Evolutionary conservation across 2,329 filamentous ascomycete species (phyloP).

Genomic region (Cladophialophora chaetospira): DNA sequence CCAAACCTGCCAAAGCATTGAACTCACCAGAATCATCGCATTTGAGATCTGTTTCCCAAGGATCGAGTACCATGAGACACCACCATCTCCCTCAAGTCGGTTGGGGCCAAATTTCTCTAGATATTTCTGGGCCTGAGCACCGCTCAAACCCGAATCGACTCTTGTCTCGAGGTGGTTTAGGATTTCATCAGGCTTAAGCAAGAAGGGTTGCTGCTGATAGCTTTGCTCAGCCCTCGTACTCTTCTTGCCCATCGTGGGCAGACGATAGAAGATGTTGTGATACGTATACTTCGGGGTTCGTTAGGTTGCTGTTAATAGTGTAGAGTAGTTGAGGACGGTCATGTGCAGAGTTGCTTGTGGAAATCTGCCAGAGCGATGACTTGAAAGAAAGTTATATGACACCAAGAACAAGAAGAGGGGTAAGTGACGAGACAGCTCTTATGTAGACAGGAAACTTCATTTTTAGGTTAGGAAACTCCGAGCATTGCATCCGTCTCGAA

Average conservation of each 20-base stretch:
- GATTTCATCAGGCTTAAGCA: conserved; percentile 42
- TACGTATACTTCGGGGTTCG: not conserved
- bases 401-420: not conserved
- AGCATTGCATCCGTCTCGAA: not conserved
- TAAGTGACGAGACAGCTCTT: not conserved
- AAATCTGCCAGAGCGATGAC: not conserved
- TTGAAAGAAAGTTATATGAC: not conserved
- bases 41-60: conserved; percentile 56
- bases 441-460: conserved; percentile 9
- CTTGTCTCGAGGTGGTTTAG: conserved; percentile 50
- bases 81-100: conserved; percentile 50
- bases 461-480: not conserved
- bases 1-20: conserved; percentile 15
- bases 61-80: conserved; percentile 51
- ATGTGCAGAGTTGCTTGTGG: not conserved
- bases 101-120: conserved; percentile 54
- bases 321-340: not conserved
- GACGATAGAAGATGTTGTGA: not conserved
- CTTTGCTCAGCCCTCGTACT: conserved; percentile 30
- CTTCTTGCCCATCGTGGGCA: conserved; percentile 28
- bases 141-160: conserved; percentile 51
- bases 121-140: conserved; percentile 46
- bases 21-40: conserved; percentile 56
- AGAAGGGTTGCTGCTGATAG: conserved; percentile 40
- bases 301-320: too few species aligned